These are phyloP conservation scores for Leishmania lainsoni DNA, from an alignment of 208 protist species.

Conservation along the genomic window DNA sequence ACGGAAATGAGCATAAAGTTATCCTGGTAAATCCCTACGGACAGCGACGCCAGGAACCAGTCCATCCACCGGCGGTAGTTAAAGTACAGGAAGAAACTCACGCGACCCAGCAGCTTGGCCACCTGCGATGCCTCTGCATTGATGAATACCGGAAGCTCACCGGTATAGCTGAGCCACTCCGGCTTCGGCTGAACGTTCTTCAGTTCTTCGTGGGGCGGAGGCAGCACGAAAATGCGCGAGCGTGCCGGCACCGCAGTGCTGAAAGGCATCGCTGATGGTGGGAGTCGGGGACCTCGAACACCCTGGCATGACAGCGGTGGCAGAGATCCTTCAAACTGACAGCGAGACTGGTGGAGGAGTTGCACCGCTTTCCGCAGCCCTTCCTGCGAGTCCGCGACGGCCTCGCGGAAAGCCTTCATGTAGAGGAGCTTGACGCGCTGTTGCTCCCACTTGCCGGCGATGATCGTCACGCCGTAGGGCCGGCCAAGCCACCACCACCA, in stretches of 20 bases:
- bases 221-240: slow-evolving; percentile 23
- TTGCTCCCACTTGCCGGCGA: slow-evolving; percentile 31
- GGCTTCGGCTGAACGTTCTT: slow-evolving; percentile 8
- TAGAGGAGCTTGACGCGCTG: slow-evolving; percentile 42
- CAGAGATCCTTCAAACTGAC: slow-evolving; percentile 14
- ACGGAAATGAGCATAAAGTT: slow-evolving; percentile 31
- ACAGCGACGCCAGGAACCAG: slow-evolving; percentile 30
- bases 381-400: slow-evolving; percentile 10
- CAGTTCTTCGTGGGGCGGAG: slow-evolving; percentile 12
- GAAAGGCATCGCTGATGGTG: slow-evolving; percentile 18
- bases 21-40: slow-evolving; percentile 26
- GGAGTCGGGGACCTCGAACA: neutral
- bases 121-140: slow-evolving; percentile 14
- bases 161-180: slow-evolving; percentile 33
- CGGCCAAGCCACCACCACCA: slow-evolving; percentile 33
- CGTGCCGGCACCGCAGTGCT: slow-evolving; percentile 6
- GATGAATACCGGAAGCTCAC: slow-evolving; percentile 20
- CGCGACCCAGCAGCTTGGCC: slow-evolving; percentile 20
- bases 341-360: slow-evolving; percentile 20
- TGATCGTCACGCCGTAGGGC: slow-evolving; percentile 27
- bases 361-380: slow-evolving; percentile 17
- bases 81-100: slow-evolving; percentile 30
- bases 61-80: slow-evolving; percentile 38
- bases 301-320: slow-evolving; percentile 5
- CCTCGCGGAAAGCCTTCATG: slow-evolving; percentile 32